phyloP scores from a whole-genome alignment of 352 stramenopile genomes.

The Phytopythium montanum region DNA sequence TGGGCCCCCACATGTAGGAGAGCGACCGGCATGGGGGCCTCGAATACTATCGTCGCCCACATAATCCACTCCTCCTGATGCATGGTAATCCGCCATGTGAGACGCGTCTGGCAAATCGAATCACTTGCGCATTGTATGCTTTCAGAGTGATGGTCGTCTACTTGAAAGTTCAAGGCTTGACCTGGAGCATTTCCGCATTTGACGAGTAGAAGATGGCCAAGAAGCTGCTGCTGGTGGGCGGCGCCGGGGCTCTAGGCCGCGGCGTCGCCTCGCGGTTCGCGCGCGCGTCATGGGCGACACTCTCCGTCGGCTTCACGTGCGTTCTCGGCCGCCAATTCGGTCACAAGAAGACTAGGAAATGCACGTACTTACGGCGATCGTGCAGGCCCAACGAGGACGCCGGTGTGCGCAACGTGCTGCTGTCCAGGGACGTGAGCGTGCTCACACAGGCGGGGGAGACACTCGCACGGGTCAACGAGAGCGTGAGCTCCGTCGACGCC shows the following conservation, averaged over 20 bases:
- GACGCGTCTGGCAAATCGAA: neutral
- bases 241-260: conserved; percentile 67
- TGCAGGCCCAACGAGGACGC: conserved; percentile 50
- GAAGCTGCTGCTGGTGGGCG: conserved; percentile 74
- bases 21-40: neutral
- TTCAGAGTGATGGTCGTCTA: conserved; percentile 7
- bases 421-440: conserved; percentile 38
- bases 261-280: conserved; percentile 60
- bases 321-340: conserved; percentile 3
- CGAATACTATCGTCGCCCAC: neutral
- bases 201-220: conserved; percentile 26
- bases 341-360: too few relatives aligned
- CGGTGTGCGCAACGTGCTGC: conserved; percentile 30
- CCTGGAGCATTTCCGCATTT: neutral
- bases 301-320: conserved; percentile 67
- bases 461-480: conserved; percentile 48
- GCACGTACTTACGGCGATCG: too few relatives aligned
- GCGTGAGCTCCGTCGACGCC: conserved; percentile 53
- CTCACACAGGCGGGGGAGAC: conserved; percentile 50
- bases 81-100: neutral
- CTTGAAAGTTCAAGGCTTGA: neutral
- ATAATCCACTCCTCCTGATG: neutral
- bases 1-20: conserved; percentile 1
- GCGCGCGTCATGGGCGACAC: conserved; percentile 57
- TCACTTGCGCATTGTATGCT: conserved; percentile 1